phyloP scores from a whole-genome alignment of 2,329 filamentous ascomycete species.

The Domatiomyces catenatus region DNA sequence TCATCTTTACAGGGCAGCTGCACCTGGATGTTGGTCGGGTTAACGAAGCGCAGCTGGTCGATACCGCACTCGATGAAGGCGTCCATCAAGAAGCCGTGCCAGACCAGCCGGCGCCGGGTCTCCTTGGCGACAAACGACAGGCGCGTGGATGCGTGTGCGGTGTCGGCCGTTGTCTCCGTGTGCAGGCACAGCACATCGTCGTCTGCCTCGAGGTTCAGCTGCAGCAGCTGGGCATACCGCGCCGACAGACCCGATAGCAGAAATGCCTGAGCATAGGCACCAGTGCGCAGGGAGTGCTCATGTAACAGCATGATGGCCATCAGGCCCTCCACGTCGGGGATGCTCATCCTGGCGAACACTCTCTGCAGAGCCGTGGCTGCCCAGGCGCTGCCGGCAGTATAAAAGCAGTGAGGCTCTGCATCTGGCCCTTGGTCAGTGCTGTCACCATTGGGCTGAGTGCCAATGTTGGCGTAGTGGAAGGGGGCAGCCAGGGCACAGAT shows the following conservation, averaged over 20 bases:
- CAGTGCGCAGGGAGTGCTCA: conserved; percentile 20
- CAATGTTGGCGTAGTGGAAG: conserved; percentile 4
- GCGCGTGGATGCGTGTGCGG: conserved; percentile 4
- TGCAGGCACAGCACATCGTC: conserved; percentile 20
- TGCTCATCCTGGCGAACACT: conserved; percentile 1
- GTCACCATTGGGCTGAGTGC: conserved; percentile 1
- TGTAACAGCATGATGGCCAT: conserved; percentile 19
- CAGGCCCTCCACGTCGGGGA: conserved; percentile 4
- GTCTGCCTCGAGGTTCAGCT: conserved; percentile 22
- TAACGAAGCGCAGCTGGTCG: conserved; percentile 15
- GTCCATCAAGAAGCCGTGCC: conserved; percentile 22
- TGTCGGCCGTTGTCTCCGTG: not conserved
- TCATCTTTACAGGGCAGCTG: not conserved
- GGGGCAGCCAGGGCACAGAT: conserved; percentile 18
- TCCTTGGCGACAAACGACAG: conserved; percentile 11
- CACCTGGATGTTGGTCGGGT: not conserved
- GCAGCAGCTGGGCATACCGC: conserved; percentile 20
- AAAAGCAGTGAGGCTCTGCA: not conserved
- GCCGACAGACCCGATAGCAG: conserved; percentile 21
- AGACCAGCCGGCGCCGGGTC: conserved; percentile 20
- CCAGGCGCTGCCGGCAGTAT: conserved; percentile 4
- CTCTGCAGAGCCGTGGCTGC: conserved; percentile 2
- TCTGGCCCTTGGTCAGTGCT: not conserved
- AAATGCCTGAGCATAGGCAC: conserved; percentile 22
- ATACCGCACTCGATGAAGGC: conserved; percentile 20